Evolutionary conservation across 176 grass and related monocot genomes (phyloP), one percentile per base, ranked within the genome.

Genomic region (Triticum turgidum): DNA sequence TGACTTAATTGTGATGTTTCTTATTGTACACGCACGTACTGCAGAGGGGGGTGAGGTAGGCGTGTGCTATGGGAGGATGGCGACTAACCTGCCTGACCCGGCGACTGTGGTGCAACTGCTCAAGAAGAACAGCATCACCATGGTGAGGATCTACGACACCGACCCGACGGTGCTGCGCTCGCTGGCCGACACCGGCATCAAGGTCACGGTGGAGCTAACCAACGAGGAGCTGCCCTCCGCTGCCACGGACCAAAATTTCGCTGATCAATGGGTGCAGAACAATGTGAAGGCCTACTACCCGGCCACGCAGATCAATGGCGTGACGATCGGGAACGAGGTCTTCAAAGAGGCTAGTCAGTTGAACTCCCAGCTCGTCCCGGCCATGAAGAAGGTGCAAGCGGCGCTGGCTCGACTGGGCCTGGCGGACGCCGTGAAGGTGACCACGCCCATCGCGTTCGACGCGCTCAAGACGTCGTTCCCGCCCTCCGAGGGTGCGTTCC

Each of bases 301-400:
- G 1, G 72, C 80, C 25, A 95, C 94, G 9, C 84, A 34, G 65
- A 93, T 95, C 81, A 34, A 80, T 33, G 62, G 77, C 78, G 82
- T 95, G 3, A 84, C 89, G n/a, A 87, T 95, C 2, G 94, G 91
- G 11, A 95, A 95, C 72, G 91, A 95, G 84, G 93, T 95, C 15
- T 95, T 95, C 77, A 73, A 85, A 25, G 2, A 80, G 22, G 66
- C 91, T 1, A 41, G 61, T 3, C 78, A 84, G 21, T 17, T 89
- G 1, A 89, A 61, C 3, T 5, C 34, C 0, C 13, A 61, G 27
- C 90, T 92, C 47, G 80, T 92, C 3, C 87, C 37, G 35, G 87
- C 90, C 44, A 92, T 92, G 83, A 35, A n/a, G 52, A 92, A 92
- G 15, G 70, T 93, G 32, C 91, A 93, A 14, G 44, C 6, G 5